These are phyloP conservation scores for Boletus sensibilis DNA, from an alignment of 768 basidiomycete genomes.

Conservation along the genomic window DNA sequence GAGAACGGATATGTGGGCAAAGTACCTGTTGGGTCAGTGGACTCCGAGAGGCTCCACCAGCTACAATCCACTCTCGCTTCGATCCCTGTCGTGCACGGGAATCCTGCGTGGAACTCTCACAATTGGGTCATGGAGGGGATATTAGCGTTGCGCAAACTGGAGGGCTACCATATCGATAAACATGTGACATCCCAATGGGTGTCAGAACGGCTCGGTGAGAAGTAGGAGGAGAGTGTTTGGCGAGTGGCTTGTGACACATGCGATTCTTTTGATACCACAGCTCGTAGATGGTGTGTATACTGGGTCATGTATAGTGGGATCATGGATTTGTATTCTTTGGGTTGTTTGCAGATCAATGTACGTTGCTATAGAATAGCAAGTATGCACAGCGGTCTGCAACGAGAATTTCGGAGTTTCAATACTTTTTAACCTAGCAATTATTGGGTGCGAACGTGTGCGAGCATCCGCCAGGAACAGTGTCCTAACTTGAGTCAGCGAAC, in stretches of 20 bases:
- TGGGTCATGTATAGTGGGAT: conserved; percentile 21
- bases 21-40: conserved; percentile 24
- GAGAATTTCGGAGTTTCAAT: conserved; percentile 15
- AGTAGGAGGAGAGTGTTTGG: conserved; percentile 16
- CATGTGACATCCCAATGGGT: conserved; percentile 31
- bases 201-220: conserved; percentile 27
- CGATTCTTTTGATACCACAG: conserved; percentile 23
- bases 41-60: conserved; percentile 29
- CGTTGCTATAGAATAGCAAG: conserved; percentile 9
- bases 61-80: conserved; percentile 29
- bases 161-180: conserved; percentile 32
- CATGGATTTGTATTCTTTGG: conserved; percentile 26
- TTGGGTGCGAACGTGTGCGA: conserved; percentile 6
- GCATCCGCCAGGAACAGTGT: conserved; percentile 3
- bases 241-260: conserved; percentile 6
- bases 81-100: conserved; percentile 26
- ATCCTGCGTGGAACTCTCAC: conserved; percentile 29
- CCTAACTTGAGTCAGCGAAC: conserved; percentile 4
- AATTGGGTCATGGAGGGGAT: conserved; percentile 35
- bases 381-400: conserved; percentile 7
- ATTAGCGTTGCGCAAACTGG: conserved; percentile 25
- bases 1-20: conserved; percentile 29
- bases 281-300: conserved; percentile 16
- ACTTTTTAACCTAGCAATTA: conserved; percentile 21
- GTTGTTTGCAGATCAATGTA: conserved; percentile 17